These are phyloP conservation scores for Colletotrichum abscissum DNA, from an alignment of 2,329 filamentous ascomycete species.

Conservation along the genomic window DNA sequence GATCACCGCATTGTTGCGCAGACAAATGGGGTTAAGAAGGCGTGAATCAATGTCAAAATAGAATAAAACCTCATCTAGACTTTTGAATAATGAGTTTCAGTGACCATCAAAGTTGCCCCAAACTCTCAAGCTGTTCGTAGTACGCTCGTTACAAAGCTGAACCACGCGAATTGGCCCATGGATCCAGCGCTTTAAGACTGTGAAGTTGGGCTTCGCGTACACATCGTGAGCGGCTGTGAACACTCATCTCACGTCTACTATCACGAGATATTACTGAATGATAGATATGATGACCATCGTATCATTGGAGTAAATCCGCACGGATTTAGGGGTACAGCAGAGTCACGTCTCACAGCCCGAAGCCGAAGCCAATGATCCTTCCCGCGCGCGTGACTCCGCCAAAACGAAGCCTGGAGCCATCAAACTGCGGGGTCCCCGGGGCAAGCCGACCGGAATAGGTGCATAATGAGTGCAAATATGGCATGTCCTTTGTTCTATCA, in stretches of 20 bases:
- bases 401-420: background rate
- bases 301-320: background rate
- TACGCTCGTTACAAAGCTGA: background rate
- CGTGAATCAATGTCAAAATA: background rate
- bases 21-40: background rate
- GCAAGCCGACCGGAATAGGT: background rate
- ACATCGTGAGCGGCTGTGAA: background rate
- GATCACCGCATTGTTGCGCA: conserved; percentile 39
- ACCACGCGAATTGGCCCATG: background rate
- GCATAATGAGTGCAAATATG: background rate
- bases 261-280: background rate
- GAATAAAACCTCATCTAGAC: background rate
- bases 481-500: background rate
- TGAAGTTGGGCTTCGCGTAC: background rate
- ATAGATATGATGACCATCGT: background rate
- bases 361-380: background rate
- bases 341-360: background rate
- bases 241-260: background rate
- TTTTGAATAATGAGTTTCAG: background rate
- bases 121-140: background rate
- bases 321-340: background rate
- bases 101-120: background rate
- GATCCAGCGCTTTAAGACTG: background rate
- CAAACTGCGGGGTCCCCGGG: conserved; percentile 4
- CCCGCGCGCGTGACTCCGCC: background rate